phyloP scores from a whole-genome alignment of 2,329 filamentous ascomycete species.

The Macrophomina phaseolina region DNA sequence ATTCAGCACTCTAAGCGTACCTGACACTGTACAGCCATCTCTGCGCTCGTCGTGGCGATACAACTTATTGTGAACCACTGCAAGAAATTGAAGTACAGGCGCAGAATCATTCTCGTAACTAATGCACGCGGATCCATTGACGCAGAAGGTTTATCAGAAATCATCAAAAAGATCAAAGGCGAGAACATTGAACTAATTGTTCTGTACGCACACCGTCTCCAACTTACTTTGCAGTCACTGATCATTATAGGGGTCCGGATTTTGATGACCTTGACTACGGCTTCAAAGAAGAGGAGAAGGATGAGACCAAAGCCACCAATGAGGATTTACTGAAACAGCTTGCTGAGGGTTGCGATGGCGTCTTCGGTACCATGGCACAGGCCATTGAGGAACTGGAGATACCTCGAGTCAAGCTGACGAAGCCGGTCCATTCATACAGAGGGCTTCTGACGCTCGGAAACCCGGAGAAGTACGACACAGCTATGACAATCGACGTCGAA shows the following conservation, averaged over 20 bases:
- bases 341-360: conserved; percentile 68
- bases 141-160: conserved; percentile 70
- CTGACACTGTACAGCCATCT: conserved; percentile 61
- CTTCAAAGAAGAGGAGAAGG: conserved; percentile 76
- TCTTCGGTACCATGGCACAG: conserved; percentile 82
- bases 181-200: conserved; percentile 79
- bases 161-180: conserved; percentile 75
- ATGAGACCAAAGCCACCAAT: conserved; percentile 64
- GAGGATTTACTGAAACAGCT: conserved; percentile 71
- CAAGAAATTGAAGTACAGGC: conserved; percentile 62
- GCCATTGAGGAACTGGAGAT: conserved; percentile 80
- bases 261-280: conserved; percentile 92
- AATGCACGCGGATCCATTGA: conserved; percentile 79
- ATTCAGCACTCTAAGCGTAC: neutral
- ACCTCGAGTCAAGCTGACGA: conserved; percentile 77
- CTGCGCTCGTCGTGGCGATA: conserved; percentile 82
- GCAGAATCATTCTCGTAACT: conserved; percentile 77
- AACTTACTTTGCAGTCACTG: conserved; percentile 28
- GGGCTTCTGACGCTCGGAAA: conserved; percentile 83
- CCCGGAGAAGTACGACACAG: conserved; percentile 71
- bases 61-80: conserved; percentile 83
- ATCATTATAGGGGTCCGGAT: conserved; percentile 73
- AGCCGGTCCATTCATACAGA: conserved; percentile 78
- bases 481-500: conserved; percentile 84
- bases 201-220: conserved; percentile 62